Conservation (phyloP, 2,329 filamentous ascomycete species). For the Ceratocystis albifundus region DNA sequence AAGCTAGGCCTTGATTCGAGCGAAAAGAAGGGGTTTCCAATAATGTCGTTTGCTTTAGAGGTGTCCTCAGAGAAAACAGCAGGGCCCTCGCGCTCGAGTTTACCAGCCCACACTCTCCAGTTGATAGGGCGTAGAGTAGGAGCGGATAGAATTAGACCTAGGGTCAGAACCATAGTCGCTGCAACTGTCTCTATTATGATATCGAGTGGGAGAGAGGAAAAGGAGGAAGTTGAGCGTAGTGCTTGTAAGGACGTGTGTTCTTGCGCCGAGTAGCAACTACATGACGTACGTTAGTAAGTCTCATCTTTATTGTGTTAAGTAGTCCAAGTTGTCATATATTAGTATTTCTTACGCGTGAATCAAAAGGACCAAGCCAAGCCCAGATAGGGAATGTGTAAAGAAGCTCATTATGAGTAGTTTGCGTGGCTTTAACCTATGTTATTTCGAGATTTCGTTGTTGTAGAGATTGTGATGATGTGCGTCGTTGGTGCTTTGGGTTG, state of each 20-base stretch:
- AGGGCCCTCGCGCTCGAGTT: constrained; percentile 61
- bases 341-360: constrained; percentile 60
- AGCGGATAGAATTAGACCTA: constrained; percentile 69
- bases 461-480: background rate
- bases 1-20: constrained; percentile 77
- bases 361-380: constrained; percentile 65
- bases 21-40: constrained; percentile 66
- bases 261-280: constrained; percentile 89
- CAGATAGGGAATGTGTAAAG: constrained; percentile 30
- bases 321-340: background rate
- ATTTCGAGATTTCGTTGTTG: background rate
- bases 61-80: constrained; percentile 49
- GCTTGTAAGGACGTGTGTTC: constrained; percentile 72
- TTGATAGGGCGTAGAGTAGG: constrained; percentile 73
- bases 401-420: constrained; percentile 14
- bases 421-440: background rate
- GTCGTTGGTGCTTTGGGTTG: too few species aligned
- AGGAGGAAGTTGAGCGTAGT: constrained; percentile 38
- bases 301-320: background rate
- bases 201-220: constrained; percentile 59
- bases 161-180: constrained; percentile 66
- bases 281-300: constrained; percentile 29
- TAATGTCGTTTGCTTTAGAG: constrained; percentile 57
- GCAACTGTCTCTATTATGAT: constrained; percentile 77
- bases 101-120: constrained; percentile 70